Conservation (phyloP, 2,329 filamentous ascomycete genomes). For the Hypomyces perniciosus region DNA sequence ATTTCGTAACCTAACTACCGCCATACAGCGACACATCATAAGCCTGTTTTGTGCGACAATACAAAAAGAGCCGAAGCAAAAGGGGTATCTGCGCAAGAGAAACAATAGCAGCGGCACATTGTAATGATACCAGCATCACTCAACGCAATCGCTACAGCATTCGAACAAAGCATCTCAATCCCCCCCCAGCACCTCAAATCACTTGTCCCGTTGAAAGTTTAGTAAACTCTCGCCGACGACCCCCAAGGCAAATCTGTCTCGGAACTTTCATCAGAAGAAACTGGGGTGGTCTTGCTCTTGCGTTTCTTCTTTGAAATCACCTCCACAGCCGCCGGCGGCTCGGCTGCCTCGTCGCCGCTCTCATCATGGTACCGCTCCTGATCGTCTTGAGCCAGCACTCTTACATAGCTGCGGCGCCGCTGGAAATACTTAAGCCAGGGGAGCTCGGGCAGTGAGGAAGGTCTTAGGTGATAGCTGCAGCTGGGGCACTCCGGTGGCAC, state of each 20-base stretch:
- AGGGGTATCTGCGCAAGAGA: neutral
- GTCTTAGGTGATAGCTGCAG: conserved; percentile 33
- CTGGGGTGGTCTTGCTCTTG: conserved; percentile 19
- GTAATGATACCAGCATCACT: neutral
- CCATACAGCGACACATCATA: neutral
- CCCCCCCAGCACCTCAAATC: neutral
- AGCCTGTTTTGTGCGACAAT: neutral
- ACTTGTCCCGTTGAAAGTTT: neutral
- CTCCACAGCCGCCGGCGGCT: conserved; percentile 18
- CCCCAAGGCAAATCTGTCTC: conserved; percentile 1
- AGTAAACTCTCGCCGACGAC: conserved; percentile 1
- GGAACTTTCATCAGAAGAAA: conserved; percentile 11
- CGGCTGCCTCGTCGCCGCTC: conserved; percentile 11
- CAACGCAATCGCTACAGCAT: neutral
- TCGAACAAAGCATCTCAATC: neutral
- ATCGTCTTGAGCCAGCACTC: conserved; percentile 21
- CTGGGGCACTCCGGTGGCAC: conserved; percentile 36
- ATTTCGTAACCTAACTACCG: neutral
- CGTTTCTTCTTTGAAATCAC: conserved; percentile 18
- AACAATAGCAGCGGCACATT: neutral
- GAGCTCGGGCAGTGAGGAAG: conserved; percentile 28
- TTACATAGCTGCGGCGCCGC: conserved; percentile 15
- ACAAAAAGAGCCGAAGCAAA: neutral
- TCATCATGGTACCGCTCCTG: conserved; percentile 23
- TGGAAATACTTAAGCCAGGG: conserved; percentile 27